Percentiles rank a stretch among this genome's conserved stretches.
Evolutionary conservation across 805 yeast genomes (phyloP).

Genomic region (Debaryomyces tyrocola): DNA sequence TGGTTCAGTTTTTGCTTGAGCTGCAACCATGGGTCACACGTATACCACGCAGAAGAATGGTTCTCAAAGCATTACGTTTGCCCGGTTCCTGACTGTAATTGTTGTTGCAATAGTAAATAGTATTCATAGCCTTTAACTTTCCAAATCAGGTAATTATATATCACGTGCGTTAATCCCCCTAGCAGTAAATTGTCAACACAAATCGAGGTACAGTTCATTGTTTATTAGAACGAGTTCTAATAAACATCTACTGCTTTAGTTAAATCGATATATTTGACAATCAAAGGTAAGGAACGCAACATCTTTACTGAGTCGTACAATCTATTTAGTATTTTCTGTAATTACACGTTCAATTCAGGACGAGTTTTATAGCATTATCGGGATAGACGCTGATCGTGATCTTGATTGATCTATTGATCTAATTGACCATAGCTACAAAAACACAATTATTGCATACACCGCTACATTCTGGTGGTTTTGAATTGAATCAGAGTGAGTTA

Average conservation of each 20-base stretch:
- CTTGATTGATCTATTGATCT: no score
- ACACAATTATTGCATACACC: no score
- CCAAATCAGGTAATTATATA: not conserved
- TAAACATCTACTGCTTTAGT: no score
- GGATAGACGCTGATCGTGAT: no score
- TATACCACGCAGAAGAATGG: conserved; percentile 96
- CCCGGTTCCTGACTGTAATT: conserved; percentile 91
- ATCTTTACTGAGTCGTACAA: no score
- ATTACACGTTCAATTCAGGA: no score
- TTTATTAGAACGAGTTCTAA: no score
- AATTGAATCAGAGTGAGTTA: not conserved
- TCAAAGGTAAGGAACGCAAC: no score
- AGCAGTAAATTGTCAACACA: conserved; percentile 3
- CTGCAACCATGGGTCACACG: conserved; percentile 93
- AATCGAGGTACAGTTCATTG: not conserved
- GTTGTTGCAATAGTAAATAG: conserved; percentile 69
- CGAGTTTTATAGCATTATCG: no score
- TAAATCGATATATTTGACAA: no score
- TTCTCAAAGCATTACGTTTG: conserved; percentile 82
- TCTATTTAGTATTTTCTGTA: no score
- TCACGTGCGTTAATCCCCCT: not conserved
- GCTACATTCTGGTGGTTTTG: not conserved
- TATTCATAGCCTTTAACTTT: not conserved
- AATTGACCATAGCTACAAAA: no score
- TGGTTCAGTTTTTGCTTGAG: conserved; percentile 92